Conservation (phyloP, 768 basidiomycete genomes). For the Lactifluus hygrophoroides region DNA sequence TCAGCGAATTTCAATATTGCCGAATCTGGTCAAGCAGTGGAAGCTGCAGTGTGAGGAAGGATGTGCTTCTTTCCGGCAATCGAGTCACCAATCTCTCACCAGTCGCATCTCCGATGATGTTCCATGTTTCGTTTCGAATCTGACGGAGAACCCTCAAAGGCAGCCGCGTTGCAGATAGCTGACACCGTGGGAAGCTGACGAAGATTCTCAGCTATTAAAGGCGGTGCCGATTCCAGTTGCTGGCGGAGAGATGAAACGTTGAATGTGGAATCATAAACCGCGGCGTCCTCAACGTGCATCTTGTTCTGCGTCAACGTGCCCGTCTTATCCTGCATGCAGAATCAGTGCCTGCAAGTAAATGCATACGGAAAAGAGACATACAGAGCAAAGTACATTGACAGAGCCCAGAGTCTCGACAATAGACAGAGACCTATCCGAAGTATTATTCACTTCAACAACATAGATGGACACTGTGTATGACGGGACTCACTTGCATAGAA, state of each 20-base stretch:
- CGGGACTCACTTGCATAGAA: constrained; percentile 34
- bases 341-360: neutral
- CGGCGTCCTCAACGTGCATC: constrained; percentile 47
- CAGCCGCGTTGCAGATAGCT: constrained; percentile 44
- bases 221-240: neutral
- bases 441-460: neutral
- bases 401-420: constrained; percentile 62
- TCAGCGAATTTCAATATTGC: constrained; percentile 48
- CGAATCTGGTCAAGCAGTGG: constrained; percentile 30
- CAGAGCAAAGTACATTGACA: constrained; percentile 42
- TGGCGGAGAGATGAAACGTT: constrained; percentile 13
- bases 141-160: constrained; percentile 30
- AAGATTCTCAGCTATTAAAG: constrained; percentile 15
- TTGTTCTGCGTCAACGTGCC: constrained; percentile 53
- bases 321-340: constrained; percentile 39
- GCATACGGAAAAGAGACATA: neutral
- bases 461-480: neutral
- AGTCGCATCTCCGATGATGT: constrained; percentile 48
- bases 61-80: neutral
- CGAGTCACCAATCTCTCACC: constrained; percentile 24
- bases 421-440: constrained; percentile 33
- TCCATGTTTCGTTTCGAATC: constrained; percentile 26
- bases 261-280: constrained; percentile 29
- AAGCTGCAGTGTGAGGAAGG: neutral
- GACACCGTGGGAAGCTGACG: constrained; percentile 33